Percentiles rank a stretch among this genome's conserved stretches.
These are phyloP conservation scores for Raphidocelis subcapitata DNA, from an alignment of 139 green algal genomes.

Conservation along the genomic window DNA sequence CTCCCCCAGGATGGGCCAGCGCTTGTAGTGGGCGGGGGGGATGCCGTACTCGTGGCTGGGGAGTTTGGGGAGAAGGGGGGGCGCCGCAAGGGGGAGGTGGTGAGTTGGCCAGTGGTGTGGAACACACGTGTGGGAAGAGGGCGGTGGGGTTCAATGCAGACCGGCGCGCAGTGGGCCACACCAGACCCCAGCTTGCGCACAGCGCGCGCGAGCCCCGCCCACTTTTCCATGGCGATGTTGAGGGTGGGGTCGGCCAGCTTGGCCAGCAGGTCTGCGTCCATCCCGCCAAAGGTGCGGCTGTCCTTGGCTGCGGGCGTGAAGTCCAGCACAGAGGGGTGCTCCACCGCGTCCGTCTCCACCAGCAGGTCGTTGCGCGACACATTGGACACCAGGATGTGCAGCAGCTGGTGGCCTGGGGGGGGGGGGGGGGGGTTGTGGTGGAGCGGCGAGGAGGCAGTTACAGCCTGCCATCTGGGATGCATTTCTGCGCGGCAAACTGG, in stretches of 20 bases:
- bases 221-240: conserved; percentile 80
- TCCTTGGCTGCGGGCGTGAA: conserved; percentile 33
- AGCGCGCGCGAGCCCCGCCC: too few relatives aligned
- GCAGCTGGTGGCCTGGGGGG: conserved; percentile 85
- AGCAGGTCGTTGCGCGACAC: conserved; percentile 73
- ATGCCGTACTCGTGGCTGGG: conserved; percentile 86
- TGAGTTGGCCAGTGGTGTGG: too few relatives aligned
- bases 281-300: conserved; percentile 43
- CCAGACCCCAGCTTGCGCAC: too few relatives aligned
- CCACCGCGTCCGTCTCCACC: conserved; percentile 71
- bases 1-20: conserved; percentile 56
- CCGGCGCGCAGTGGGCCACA: too few relatives aligned
- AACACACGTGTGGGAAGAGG: too few relatives aligned
- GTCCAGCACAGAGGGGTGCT: conserved; percentile 60
- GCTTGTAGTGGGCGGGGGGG: conserved; percentile 64
- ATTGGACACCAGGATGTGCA: conserved; percentile 81
- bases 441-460: conserved; percentile 67
- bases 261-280: conserved; percentile 37
- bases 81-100: too few relatives aligned
- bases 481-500: too few relatives aligned
- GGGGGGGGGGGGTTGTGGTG: too few relatives aligned
- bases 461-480: conserved; percentile 33
- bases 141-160: too few relatives aligned
- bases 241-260: conserved; percentile 43
- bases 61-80: conserved; percentile 50